A percentile compares a stretch with the other conserved stretches of the same genome.
phyloP scores from a whole-genome alignment of 345 rosid genomes.

The Trapa bicornis region DNA sequence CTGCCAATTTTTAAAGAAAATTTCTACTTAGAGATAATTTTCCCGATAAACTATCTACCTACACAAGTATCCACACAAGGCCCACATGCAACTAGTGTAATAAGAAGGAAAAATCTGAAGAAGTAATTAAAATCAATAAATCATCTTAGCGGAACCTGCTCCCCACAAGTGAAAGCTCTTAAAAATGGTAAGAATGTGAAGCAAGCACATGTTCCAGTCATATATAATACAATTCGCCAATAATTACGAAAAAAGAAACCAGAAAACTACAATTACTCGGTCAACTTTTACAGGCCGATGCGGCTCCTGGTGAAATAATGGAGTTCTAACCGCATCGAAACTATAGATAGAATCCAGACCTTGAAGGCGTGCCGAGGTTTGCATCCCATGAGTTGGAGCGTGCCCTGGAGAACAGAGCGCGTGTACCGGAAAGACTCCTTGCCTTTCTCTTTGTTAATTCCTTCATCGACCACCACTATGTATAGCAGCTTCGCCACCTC shows the following conservation, averaged over 20 bases:
- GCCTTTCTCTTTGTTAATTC: conserved; percentile 19
- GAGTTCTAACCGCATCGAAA: not conserved
- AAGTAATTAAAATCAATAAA: no score
- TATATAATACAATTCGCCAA: not conserved
- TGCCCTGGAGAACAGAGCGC: conserved; percentile 81
- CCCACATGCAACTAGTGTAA: not conserved
- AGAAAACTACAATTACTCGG: not conserved
- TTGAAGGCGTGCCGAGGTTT: conserved; percentile 96
- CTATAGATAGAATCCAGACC: conserved; percentile 23
- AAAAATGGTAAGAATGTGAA: not conserved
- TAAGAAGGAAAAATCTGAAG: not conserved
- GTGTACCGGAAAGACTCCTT: conserved; percentile 69
- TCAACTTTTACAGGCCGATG: not conserved
- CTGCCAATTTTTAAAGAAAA: no score
- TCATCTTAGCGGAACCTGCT: not conserved
- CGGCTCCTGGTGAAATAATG: not conserved
- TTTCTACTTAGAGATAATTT: no score
- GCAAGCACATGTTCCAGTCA: not conserved
- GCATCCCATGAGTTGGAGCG: conserved; percentile 97
- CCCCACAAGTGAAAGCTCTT: not conserved
- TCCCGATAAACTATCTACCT: no score
- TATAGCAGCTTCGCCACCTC: conserved; percentile 67
- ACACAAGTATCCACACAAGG: not conserved
- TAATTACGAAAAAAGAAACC: not conserved
- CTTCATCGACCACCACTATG: conserved; percentile 69